Conservation (phyloP, 2,329 filamentous ascomycete species). For the Monilinia vaccinii-corymbosi region DNA sequence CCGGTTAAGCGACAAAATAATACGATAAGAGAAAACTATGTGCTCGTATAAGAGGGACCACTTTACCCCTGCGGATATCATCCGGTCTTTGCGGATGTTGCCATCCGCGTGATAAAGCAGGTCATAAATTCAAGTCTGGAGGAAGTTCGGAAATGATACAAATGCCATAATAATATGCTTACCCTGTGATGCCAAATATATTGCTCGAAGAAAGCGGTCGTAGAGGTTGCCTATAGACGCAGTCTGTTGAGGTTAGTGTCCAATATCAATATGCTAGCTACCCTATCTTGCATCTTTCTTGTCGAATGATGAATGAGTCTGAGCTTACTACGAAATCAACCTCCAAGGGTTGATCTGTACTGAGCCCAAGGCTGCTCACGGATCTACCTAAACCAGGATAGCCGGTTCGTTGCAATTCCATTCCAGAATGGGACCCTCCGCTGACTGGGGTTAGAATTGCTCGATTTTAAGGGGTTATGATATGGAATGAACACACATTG, state of each 20-base stretch:
- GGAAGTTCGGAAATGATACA: constrained; percentile 7
- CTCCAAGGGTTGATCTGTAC: constrained; percentile 45
- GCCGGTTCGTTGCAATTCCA: constrained; percentile 48
- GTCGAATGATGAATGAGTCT: neutral
- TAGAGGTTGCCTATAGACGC: constrained; percentile 77
- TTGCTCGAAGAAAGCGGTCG: constrained; percentile 50
- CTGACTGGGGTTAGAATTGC: constrained; percentile 30
- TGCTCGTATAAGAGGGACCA: neutral
- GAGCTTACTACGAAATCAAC: constrained; percentile 62
- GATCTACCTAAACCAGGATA: constrained; percentile 64
- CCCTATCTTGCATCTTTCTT: neutral
- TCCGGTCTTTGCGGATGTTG: neutral
- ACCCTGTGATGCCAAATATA: constrained; percentile 52
- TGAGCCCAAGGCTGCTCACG: constrained; percentile 54
- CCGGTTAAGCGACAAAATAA: neutral
- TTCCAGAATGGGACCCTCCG: constrained; percentile 46
- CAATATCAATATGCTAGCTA: too few relatives aligned
- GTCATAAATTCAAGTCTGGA: constrained; percentile 4
- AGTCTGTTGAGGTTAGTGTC: constrained; percentile 37
- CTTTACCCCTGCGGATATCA: neutral
- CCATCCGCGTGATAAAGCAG: constrained; percentile 1
- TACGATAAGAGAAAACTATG: neutral
- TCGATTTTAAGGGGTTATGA: neutral
- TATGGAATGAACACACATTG: constrained; percentile 50
- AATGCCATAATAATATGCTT: constrained; percentile 10